phyloP scores from a whole-genome alignment of 2,329 filamentous ascomycete genomes.

The Botryotinia convoluta region DNA sequence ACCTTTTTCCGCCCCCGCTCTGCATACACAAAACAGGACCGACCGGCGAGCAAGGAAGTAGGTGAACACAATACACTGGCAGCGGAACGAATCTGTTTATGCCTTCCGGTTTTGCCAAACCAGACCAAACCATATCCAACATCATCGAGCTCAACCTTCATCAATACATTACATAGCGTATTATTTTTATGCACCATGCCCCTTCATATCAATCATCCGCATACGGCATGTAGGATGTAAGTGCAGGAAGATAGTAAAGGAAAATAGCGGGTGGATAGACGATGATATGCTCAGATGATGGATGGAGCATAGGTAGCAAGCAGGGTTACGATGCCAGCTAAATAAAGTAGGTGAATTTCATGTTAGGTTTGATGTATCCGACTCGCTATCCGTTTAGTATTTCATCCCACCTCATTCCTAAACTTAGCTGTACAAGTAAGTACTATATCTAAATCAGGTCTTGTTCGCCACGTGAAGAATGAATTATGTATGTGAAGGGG shows the following conservation, averaged over 20 bases:
- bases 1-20: slow-evolving; percentile 22
- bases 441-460: slow-evolving; percentile 9
- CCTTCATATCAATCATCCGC: slow-evolving; percentile 16
- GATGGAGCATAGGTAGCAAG: not conserved
- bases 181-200: slow-evolving; percentile 25
- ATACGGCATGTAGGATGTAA: slow-evolving; percentile 16
- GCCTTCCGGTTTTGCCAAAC: slow-evolving; percentile 21
- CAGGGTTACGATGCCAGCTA: slow-evolving; percentile 9
- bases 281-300: slow-evolving; percentile 18
- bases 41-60: slow-evolving; percentile 12
- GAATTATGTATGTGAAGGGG: slow-evolving; percentile 8
- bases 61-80: slow-evolving; percentile 23
- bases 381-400: slow-evolving; percentile 2
- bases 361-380: slow-evolving; percentile 4
- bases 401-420: not conserved
- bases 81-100: slow-evolving; percentile 21
- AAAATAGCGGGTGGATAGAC: not conserved
- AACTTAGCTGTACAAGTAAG: not conserved
- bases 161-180: slow-evolving; percentile 18
- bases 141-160: slow-evolving; percentile 9
- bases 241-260: slow-evolving; percentile 6
- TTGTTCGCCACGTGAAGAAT: not conserved
- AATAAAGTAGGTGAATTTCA: slow-evolving; percentile 2
- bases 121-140: slow-evolving; percentile 19
- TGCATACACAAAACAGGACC: slow-evolving; percentile 27